Evolutionary conservation across 2,329 filamentous ascomycete species (phyloP), one percentile per base, ranked within the genome.

Genomic region (Ceratocystis cacaofunesta): DNA sequence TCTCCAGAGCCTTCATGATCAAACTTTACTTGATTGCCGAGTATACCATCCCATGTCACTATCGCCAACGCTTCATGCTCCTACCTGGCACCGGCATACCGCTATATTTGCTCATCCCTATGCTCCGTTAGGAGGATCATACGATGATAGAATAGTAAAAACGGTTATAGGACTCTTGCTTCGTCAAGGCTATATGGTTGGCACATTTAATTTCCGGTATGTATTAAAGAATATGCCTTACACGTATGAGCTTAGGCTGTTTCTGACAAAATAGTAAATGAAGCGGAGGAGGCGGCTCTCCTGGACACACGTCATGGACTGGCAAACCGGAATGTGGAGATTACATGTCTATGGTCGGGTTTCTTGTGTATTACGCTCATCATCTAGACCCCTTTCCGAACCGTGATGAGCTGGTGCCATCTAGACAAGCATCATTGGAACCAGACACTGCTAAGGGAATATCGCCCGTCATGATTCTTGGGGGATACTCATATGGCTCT

Each of bases 401-500:
- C 68, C 30, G 65, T 65, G 7, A 62, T 57, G 46, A 66, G 52
- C 30, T 30, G 50, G 22, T 46, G n/a, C 57, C 64, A n/a, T 58
- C 52, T n/a, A 28, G 22, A 10, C 12, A 50, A 10, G n/a, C 7
- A 30, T 19, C 52, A 32, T 25, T 32, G n/a, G 25, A 36, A 4
- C n/a, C 52, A 6, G 15, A 17, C 17, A n/a, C 12, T 43, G 4
- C 32, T 25, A 36, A 46, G 61, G 17, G 17, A 5, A 57, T 66
- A 1, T 70, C 69, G 1, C 75, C 74, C 1, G 65, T 78, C 61
- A 71, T 85, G 2, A 71, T 96, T 4, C 78, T 94, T 5, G 87
- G 82, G 1, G 92, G 92, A 12, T 96, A 96, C 73, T 96, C 91
- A 0, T 96, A 96, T 73, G 94, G 94, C 55, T 89, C 90, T 3